phyloP scores from a whole-genome alignment of 176 grass and related monocot species.

The Aegilops speltoides region DNA sequence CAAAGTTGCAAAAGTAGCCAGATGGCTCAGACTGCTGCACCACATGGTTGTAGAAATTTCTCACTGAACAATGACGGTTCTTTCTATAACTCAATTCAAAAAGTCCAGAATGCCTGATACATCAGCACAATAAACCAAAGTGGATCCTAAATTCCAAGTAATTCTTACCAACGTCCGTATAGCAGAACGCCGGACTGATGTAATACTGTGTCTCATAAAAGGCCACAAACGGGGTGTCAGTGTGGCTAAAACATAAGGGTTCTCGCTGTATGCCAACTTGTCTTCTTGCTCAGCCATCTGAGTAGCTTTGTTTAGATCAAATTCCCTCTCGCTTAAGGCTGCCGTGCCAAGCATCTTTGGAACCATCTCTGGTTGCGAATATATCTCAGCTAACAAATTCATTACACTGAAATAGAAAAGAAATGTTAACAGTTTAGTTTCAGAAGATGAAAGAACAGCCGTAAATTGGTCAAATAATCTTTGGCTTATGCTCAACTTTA shows the following conservation, averaged over 20 bases:
- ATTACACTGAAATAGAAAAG: constrained; percentile 79
- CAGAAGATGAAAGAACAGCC: not conserved
- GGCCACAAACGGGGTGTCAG: constrained; percentile 87
- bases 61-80: not conserved
- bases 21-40: not conserved
- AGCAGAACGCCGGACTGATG: constrained; percentile 87
- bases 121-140: constrained; percentile 2
- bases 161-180: constrained; percentile 83
- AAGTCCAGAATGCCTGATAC: not conserved
- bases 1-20: constrained; percentile 2
- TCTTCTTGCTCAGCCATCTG: constrained; percentile 55
- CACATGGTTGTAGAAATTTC: not conserved
- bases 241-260: constrained; percentile 82
- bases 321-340: constrained; percentile 57
- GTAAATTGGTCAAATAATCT: not conserved
- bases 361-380: constrained; percentile 94
- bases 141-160: constrained; percentile 19
- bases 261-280: constrained; percentile 45
- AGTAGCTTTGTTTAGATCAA: constrained; percentile 67
- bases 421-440: constrained; percentile 12
- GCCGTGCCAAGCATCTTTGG: constrained; percentile 82
- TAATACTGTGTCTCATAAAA: constrained; percentile 98
- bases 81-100: constrained; percentile 3
- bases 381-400: constrained; percentile 99
- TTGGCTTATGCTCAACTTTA: not conserved